Evolutionary conservation across 2,329 filamentous ascomycete species (phyloP).

Genomic region (Dactylonectria macrodidyma): DNA sequence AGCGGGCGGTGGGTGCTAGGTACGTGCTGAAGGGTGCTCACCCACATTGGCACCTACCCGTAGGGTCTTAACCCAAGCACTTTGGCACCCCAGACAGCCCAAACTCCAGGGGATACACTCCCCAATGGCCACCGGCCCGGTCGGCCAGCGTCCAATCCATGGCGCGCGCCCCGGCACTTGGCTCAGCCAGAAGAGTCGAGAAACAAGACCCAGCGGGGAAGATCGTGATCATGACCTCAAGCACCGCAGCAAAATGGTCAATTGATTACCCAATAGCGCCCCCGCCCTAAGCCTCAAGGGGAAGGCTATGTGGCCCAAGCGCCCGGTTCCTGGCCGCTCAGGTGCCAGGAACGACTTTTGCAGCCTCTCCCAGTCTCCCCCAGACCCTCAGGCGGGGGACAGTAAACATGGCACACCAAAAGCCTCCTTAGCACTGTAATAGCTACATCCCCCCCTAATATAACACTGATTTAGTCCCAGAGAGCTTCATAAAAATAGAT

Average conservation of each 20-base stretch:
- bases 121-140: slow-evolving; percentile 42
- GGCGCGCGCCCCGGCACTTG: slow-evolving; percentile 29
- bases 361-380: slow-evolving; percentile 34
- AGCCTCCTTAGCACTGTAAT: too few relatives aligned
- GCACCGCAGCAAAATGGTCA: slow-evolving; percentile 44
- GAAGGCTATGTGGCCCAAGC: slow-evolving; percentile 48
- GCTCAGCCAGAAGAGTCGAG: slow-evolving; percentile 48
- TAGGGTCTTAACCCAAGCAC: too few relatives aligned
- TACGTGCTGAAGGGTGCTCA: slow-evolving; percentile 2
- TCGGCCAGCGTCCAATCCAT: slow-evolving; percentile 31
- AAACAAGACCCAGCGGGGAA: slow-evolving; percentile 40
- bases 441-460: too few relatives aligned
- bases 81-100: neutral
- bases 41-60: slow-evolving; percentile 11
- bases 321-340: slow-evolving; percentile 52
- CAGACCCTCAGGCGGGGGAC: neutral
- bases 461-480: too few relatives aligned
- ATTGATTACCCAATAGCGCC: slow-evolving; percentile 53
- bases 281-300: slow-evolving; percentile 48
- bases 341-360: slow-evolving; percentile 47
- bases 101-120: neutral
- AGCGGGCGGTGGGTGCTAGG: neutral
- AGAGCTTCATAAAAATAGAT: too few relatives aligned
- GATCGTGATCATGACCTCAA: slow-evolving; percentile 55
- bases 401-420: too few relatives aligned